Conservation (phyloP, 2,329 filamentous ascomycete genomes). For the Ophiosphaerella korrae region DNA sequence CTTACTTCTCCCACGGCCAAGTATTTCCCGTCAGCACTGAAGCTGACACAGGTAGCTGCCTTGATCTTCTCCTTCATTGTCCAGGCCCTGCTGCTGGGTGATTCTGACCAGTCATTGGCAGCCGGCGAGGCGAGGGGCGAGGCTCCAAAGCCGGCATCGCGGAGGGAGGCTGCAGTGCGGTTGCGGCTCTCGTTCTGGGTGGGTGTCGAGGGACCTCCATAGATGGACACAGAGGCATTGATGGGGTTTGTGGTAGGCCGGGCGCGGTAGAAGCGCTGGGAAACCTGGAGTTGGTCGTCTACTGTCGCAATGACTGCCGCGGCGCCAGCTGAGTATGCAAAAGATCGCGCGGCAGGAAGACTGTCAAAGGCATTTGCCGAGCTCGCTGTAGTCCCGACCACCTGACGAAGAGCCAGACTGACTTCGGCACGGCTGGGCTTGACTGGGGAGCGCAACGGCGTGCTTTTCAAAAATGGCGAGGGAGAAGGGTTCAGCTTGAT, state of each 20-base stretch:
- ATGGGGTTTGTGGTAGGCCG: slow-evolving; percentile 72
- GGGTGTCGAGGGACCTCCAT: slow-evolving; percentile 59
- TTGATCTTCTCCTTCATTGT: slow-evolving; percentile 92
- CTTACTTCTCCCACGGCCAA: slow-evolving; percentile 84
- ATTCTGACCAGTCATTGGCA: slow-evolving; percentile 62
- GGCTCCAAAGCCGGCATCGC: slow-evolving; percentile 53
- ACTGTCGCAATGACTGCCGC: slow-evolving; percentile 89
- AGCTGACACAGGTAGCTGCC: slow-evolving; percentile 85
- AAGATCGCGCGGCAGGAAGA: slow-evolving; percentile 69
- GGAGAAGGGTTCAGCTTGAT: slow-evolving; percentile 66
- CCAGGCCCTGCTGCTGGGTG: slow-evolving; percentile 71
- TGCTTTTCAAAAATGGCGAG: slow-evolving; percentile 66
- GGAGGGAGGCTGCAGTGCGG: slow-evolving; percentile 62
- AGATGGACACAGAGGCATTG: slow-evolving; percentile 62
- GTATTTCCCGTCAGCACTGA: slow-evolving; percentile 85
- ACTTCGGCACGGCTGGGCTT: slow-evolving; percentile 54
- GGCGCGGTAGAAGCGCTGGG: slow-evolving; percentile 89
- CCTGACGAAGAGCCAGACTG: slow-evolving; percentile 74
- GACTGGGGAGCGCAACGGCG: slow-evolving; percentile 67
- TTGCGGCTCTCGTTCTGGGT: slow-evolving; percentile 59
- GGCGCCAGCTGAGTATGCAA: slow-evolving; percentile 91
- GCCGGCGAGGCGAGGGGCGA: slow-evolving; percentile 53
- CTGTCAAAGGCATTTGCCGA: slow-evolving; percentile 86
- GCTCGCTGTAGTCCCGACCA: slow-evolving; percentile 88
- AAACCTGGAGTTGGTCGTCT: slow-evolving; percentile 65